Evolutionary conservation across 768 basidiomycete genomes (phyloP), one percentile per base, ranked within the genome.

Genomic region (Leccinum barrowsii): DNA sequence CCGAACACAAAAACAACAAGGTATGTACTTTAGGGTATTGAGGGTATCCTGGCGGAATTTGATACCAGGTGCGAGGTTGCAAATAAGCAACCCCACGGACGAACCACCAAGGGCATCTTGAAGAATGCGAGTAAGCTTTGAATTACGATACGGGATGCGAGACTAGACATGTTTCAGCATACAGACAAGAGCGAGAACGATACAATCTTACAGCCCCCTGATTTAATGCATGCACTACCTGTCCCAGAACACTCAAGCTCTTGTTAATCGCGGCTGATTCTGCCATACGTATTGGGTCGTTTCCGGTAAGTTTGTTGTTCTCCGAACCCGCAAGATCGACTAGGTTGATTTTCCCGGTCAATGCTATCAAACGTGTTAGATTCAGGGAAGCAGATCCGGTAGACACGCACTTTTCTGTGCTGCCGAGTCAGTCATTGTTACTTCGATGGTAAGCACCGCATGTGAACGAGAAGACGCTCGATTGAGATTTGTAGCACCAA

Each of bases 261-360:
- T 90, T 92, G 75, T 96, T 96, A 70, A 96, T 96, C 17, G 92
- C 92, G 2, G 89, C 75, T 4, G 89, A 90, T 74, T 96, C 94
- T 2, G 86, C 84, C 87, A 94, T 92, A 2, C 94, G 85, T n/a
- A 82, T 85, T 1, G 85, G 77, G 68, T 94, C 89, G 63, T 94
- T 94, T 5, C 93, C 92, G 4, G 94, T 94, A 26, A 89, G 78
- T 79, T 91, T 94, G 71, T 94, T 94, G 67, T 94, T 94, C 74
- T 95, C 93, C 0, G 90, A 92, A 26, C 93, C 93, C 17, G 93
- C 93, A 26, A 95, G 80, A 74, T 95, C 93, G 11, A 94, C 90
- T 8, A 94, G 81, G 62, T 91, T 91, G 56, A 94, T 86, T 70
- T 89, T 91, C 10, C 91, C 92, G 2, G 78, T 81, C 51, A 87